phyloP scores from a whole-genome alignment of 2,329 filamentous ascomycete species.

The Cytospora chrysosperma region DNA sequence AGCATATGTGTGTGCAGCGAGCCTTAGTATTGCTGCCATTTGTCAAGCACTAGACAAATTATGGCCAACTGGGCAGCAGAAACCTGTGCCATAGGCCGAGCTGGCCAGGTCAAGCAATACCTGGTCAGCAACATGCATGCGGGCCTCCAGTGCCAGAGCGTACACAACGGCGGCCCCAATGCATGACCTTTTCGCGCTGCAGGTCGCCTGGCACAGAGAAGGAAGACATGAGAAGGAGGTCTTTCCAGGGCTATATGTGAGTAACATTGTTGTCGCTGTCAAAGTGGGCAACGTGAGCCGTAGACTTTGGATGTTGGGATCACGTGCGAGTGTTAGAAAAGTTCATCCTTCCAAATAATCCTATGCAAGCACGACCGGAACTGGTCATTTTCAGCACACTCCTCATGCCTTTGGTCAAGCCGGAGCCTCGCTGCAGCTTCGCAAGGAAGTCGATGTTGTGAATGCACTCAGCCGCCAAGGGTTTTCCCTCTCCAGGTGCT shows the following conservation, averaged over 20 bases:
- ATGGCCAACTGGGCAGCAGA: no score
- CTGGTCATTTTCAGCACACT: slow-evolving; percentile 27
- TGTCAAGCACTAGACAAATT: not conserved
- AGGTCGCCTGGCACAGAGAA: not conserved
- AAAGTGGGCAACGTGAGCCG: not conserved
- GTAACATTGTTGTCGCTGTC: no score
- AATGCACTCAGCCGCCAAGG: slow-evolving; percentile 28
- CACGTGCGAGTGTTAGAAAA: slow-evolving; percentile 5
- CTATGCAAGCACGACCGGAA: slow-evolving; percentile 27
- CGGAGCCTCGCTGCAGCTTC: slow-evolving; percentile 35
- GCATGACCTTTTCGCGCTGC: not conserved
- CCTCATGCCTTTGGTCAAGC: slow-evolving; percentile 30
- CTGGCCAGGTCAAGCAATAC: not conserved
- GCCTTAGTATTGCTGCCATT: not conserved
- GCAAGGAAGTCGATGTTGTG: slow-evolving; percentile 33
- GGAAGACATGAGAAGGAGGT: not conserved
- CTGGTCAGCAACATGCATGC: not conserved
- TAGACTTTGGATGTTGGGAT: not conserved
- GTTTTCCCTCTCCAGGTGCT: no score
- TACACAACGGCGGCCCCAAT: not conserved
- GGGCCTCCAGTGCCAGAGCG: not conserved
- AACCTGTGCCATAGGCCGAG: no score
- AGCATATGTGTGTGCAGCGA: slow-evolving; percentile 26
- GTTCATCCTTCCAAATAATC: slow-evolving; percentile 27
- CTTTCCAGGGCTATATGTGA: not conserved